Evolutionary conservation across 2,329 filamentous ascomycete species (phyloP).

Genomic region (Xylaria sp.): DNA sequence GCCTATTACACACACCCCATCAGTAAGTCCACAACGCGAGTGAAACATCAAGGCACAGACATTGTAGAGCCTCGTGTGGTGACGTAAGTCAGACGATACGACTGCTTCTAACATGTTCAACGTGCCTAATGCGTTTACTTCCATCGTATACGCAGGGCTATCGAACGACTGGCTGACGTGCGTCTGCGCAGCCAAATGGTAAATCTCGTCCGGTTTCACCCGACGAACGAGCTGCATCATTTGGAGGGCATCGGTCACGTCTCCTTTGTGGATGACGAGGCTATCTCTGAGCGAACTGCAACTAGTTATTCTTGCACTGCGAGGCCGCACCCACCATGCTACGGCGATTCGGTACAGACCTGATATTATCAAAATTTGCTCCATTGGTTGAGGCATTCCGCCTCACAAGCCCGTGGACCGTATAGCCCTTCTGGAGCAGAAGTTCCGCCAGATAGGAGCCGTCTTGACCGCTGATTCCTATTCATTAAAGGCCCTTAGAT

Average conservation of each 20-base stretch:
- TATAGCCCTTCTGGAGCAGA: neutral
- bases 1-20: neutral
- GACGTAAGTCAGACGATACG: neutral
- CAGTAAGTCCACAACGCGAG: neutral
- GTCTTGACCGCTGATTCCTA: neutral
- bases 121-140: neutral
- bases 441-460: neutral
- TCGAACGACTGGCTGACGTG: neutral
- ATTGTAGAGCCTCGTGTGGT: neutral
- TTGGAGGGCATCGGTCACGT: neutral
- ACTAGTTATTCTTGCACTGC: neutral
- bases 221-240: neutral
- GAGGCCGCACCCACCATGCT: neutral
- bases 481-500: neutral
- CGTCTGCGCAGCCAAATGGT: neutral
- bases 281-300: neutral
- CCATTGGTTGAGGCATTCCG: neutral
- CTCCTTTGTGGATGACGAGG: neutral
- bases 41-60: neutral
- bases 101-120: neutral
- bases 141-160: neutral
- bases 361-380: neutral
- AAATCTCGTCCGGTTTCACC: neutral
- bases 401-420: neutral
- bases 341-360: neutral